These are phyloP conservation scores for Gautieria morchelliformis DNA, from an alignment of 768 basidiomycete genomes.

Conservation along the genomic window DNA sequence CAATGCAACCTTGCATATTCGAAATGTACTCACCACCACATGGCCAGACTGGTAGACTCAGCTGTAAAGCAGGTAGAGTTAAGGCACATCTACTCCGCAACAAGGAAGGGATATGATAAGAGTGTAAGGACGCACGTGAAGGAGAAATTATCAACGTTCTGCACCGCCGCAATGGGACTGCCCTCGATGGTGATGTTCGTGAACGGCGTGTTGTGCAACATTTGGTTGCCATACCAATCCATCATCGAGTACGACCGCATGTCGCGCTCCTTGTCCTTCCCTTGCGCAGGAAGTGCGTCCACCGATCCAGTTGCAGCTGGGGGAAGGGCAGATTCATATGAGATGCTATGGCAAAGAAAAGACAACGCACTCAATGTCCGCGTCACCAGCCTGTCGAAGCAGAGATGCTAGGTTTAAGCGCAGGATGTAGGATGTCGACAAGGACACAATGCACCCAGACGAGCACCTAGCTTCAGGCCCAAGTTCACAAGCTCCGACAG, in stretches of 20 bases:
- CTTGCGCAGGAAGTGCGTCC: too few species aligned
- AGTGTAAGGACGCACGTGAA: conserved; percentile 44
- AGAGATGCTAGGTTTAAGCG: not conserved
- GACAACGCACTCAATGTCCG: conserved; percentile 5
- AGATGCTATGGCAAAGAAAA: not conserved
- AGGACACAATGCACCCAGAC: conserved; percentile 32
- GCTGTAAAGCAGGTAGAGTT: conserved; percentile 22
- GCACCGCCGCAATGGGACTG: too few species aligned
- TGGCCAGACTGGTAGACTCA: conserved; percentile 51
- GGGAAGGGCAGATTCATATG: not conserved
- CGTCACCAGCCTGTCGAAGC: conserved; percentile 7
- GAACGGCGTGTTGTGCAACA: too few species aligned
- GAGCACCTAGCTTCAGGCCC: conserved; percentile 26
- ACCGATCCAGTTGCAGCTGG: conserved; percentile 18
- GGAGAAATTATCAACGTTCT: conserved; percentile 53
- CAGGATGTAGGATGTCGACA: conserved; percentile 22
- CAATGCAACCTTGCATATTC: not conserved
- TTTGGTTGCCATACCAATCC: too few species aligned
- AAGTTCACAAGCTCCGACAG: conserved; percentile 37
- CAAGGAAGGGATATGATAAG: not conserved
- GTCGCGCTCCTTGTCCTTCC: too few species aligned
- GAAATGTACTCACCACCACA: conserved; percentile 48
- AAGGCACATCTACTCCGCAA: conserved; percentile 1
- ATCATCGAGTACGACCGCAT: too few species aligned
- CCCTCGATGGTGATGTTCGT: too few species aligned